Conservation (phyloP, 2,329 filamentous ascomycete species). For the Aspergillus pseudonomiae region DNA sequence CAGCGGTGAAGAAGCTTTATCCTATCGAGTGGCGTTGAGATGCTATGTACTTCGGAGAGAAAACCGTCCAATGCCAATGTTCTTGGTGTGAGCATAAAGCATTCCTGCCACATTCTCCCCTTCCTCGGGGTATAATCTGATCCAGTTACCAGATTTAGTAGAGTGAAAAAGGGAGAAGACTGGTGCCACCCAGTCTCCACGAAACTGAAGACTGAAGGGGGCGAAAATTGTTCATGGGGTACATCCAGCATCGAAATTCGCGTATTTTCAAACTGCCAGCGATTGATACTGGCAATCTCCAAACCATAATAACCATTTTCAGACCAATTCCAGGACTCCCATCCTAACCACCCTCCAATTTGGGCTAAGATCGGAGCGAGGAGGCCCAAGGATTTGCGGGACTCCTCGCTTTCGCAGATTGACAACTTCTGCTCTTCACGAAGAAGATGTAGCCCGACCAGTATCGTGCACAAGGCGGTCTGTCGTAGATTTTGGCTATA, state of each 20-base stretch:
- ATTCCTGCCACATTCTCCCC: constrained; percentile 40
- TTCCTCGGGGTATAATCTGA: constrained; percentile 32
- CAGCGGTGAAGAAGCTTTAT: constrained; percentile 75
- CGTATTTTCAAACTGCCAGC: constrained; percentile 60
- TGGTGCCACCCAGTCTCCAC: constrained; percentile 47
- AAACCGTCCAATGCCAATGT: constrained; percentile 72
- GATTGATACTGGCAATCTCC: constrained; percentile 60
- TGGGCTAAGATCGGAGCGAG: constrained; percentile 79
- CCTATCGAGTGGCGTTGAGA: constrained; percentile 60
- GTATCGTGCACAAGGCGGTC: constrained; percentile 68
- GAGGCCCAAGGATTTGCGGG: constrained; percentile 49
- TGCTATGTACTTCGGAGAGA: constrained; percentile 59
- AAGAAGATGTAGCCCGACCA: constrained; percentile 79
- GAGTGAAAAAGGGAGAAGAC: constrained; percentile 49
- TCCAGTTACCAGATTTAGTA: constrained; percentile 52
- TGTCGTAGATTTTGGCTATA: constrained; percentile 60
- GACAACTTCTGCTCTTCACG: constrained; percentile 87
- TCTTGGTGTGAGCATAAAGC: constrained; percentile 58
- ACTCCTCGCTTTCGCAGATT: constrained; percentile 56
- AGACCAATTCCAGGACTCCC: constrained; percentile 63
- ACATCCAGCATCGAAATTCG: constrained; percentile 48
- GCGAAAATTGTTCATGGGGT: constrained; percentile 55
- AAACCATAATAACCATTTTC: constrained; percentile 59
- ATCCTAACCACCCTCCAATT: constrained; percentile 79
- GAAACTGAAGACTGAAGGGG: constrained; percentile 63